These are phyloP conservation scores for Cymbopogon flexuosus DNA, from an alignment of 202 grass and related monocot genomes.

Conservation along the genomic window DNA sequence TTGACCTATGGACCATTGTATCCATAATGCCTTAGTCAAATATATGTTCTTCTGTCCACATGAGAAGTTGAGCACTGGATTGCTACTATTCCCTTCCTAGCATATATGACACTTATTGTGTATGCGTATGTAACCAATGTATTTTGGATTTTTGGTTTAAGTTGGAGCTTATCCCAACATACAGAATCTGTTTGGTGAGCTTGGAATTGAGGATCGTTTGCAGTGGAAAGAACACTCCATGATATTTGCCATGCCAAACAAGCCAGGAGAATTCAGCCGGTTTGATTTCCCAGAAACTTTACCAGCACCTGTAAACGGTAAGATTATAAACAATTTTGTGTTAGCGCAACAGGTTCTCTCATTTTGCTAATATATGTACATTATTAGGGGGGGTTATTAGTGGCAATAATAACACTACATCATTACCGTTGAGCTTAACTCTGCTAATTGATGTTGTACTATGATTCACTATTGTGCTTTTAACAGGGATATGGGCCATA, in stretches of 20 bases:
- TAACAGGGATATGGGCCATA: conserved; percentile 90
- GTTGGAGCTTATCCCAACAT: conserved; percentile 99
- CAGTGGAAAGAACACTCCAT: conserved; percentile 99
- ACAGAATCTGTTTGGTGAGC: conserved; percentile 93
- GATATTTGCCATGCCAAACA: conserved; percentile 98
- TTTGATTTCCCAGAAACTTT: conserved; percentile 93
- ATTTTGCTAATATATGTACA: conserved; percentile 3
- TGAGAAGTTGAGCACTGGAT: neutral
- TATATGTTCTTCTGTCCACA: neutral
- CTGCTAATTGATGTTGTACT: neutral
- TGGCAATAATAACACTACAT: neutral
- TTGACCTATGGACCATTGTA: neutral
- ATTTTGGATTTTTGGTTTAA: conserved; percentile 49
- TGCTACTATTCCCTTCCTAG: conserved; percentile 27
- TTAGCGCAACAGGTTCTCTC: conserved; percentile 5
- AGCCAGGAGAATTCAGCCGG: conserved; percentile 88
- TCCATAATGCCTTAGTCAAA: conserved; percentile 1
- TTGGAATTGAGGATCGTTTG: conserved; percentile 92
- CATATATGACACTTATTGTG: conserved; percentile 22
- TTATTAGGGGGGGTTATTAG: conserved; percentile 9
- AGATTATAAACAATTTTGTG: neutral
- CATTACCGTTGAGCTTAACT: neutral
- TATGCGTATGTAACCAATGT: conserved; percentile 35
- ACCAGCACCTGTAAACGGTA: conserved; percentile 89
- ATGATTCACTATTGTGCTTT: conserved; percentile 20